Evolutionary conservation across 2,329 filamentous ascomycete genomes (phyloP), one percentile per base, ranked within the genome.

Genomic region (Scytalidium sp.): DNA sequence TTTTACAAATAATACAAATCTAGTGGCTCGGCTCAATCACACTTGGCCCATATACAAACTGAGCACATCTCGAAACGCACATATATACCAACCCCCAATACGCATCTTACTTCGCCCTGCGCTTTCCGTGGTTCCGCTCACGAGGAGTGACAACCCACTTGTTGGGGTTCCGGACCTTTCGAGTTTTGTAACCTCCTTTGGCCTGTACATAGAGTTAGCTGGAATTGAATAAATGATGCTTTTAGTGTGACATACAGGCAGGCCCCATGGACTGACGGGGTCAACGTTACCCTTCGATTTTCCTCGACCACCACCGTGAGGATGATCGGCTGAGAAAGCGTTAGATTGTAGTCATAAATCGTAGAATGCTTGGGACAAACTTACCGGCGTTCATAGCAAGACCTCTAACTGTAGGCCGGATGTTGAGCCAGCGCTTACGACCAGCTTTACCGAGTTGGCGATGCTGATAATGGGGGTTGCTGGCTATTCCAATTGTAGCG

Each of bases 221-320:
- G 22, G 7, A 40, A 8, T 17, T 23, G 17, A 19, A 17, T 29
- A 7, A 21, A 20, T 20, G 17, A 45, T 49, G 29, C 32, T 19
- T 43, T 11, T 45, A 58, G 32, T 10, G 17, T 36, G 11, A 83
- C 90, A 75, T 87, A 95, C 91, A 66, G 90, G 93, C 67, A 84
- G 87, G 68, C 95, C 94, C 94, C 95, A 99, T 51, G 94, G 94
- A 73, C 90, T 96, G 62, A 94, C 90, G 27, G 95, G 94, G 67
- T 96, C 80, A 54, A 92, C 84, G 67, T 97, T 96, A 83, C 94
- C 91, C 89, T 99, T 99, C 50, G 91, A 97, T 76, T 99, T 99
- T 76, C 94, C 94, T 79, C 95, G 84, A 72, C 94, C 94, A 88
- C 94, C 94, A 81, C 94, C 94, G 70, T 99, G 94, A 65, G 94